Evolutionary conservation across 805 yeast species (phyloP), one percentile per base, ranked within the genome.

Genomic region (Candida ficus): DNA sequence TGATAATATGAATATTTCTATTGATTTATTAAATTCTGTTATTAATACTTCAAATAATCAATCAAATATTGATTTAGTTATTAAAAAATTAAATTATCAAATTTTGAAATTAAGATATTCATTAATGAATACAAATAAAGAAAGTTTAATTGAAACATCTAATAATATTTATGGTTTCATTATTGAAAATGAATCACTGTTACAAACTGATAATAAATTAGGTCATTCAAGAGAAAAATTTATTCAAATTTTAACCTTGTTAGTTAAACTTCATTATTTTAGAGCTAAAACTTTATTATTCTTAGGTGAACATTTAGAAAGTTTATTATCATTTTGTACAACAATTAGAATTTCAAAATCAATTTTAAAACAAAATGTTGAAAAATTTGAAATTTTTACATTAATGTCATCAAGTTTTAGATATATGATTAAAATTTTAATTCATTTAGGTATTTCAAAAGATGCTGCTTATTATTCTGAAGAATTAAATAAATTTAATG

Each of bases 391-490:
- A 20, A 56, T 75, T 3, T 56, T 71, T 0, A 43, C 42, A 1
- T 46, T 55, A 12, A 52, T 78, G 26, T 51, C 67, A 11, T 50
- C 56, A 5, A 48, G 73, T 3, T 76, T 75, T 47, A 56, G 60
- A 7, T 40, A 42, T 3, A 57, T 76, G 20, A 59, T 78, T 18
- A 56, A 63, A 4, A 50, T 64, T 1, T 64, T 69, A 39, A 58
- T 67, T 13, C 71, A 67, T 28, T 53, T 76, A 29, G 89, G 90
- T 0, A 52, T 79, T 3, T 62, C 78, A 0, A 76, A 75, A 46
- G 88, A 83, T 41, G 69, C 79, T 35, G 68, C 71, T 3, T 78
- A 68, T 52, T 82, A 71, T 57, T 47, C 70, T 4, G 63, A 63
- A 6, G 90, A 83, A 48, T 63, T 75, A 20, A 14, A 16, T 4